phyloP scores from a whole-genome alignment of 1,139 yeast genomes.

The Scheffersomyces parashehatae region DNA sequence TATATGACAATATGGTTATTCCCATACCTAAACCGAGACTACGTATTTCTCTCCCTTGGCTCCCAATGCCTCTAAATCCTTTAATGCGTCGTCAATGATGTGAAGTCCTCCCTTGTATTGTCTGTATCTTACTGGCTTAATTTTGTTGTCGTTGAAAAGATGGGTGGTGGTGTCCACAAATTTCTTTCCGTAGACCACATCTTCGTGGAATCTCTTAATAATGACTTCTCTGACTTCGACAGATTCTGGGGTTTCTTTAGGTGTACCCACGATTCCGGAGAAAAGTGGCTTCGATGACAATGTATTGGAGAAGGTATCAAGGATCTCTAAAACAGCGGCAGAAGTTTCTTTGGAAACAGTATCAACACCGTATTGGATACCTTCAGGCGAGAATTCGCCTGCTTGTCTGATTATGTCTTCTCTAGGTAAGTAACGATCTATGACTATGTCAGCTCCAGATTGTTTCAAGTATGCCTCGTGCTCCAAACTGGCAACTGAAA shows the following conservation, averaged over 20 bases:
- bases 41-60: conserved; percentile 46
- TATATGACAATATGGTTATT: no score
- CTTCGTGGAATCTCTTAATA: conserved; percentile 47
- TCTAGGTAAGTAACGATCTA: conserved; percentile 32
- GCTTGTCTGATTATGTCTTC: conserved; percentile 21
- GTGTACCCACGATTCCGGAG: conserved; percentile 43
- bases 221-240: conserved; percentile 30
- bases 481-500: conserved; percentile 35
- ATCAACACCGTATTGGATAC: conserved; percentile 38
- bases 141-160: conserved; percentile 22
- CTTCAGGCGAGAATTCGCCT: neutral
- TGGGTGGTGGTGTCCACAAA: conserved; percentile 34
- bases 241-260: conserved; percentile 23
- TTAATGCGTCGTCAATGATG: conserved; percentile 33
- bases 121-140: conserved; percentile 35
- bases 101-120: conserved; percentile 35
- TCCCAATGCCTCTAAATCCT: conserved; percentile 38
- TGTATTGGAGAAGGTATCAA: conserved; percentile 14
- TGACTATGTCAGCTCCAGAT: conserved; percentile 41
- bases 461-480: conserved; percentile 28
- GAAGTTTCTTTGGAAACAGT: conserved; percentile 47
- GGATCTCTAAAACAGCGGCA: conserved; percentile 24
- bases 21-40: conserved; percentile 17
- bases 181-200: conserved; percentile 33
- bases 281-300: conserved; percentile 15